A percentile compares a stretch with the other conserved stretches of the same genome.
phyloP scores from a whole-genome alignment of 2,329 filamentous ascomycete genomes.

The Venturia nashicola region DNA sequence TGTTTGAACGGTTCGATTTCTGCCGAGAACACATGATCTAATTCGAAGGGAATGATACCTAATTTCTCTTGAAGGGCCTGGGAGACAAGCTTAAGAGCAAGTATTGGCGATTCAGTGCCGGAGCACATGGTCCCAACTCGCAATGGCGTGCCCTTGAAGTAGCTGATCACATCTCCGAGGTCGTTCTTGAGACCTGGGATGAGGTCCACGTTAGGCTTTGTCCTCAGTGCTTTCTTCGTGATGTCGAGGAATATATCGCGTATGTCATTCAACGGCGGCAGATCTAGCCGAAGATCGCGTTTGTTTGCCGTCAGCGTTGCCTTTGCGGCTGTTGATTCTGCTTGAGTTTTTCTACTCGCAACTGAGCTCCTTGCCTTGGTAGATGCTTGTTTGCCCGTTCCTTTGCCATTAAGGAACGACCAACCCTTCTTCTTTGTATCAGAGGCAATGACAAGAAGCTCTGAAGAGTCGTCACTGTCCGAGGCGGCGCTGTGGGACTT shows the following conservation, averaged over 20 bases:
- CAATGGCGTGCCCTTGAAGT: conserved; percentile 28
- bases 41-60: conserved; percentile 11
- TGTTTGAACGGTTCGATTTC: conserved; percentile 36
- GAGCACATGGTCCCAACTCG: conserved; percentile 63
- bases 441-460: too few relatives aligned
- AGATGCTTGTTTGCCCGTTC: too few relatives aligned
- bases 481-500: too few relatives aligned
- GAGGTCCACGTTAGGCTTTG: conserved; percentile 14
- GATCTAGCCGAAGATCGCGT: conserved; percentile 18
- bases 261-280: conserved; percentile 36
- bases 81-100: conserved; percentile 48
- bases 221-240: conserved; percentile 26
- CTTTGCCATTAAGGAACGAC: too few relatives aligned
- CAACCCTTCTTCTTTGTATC: too few relatives aligned
- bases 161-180: conserved; percentile 13
- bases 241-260: conserved; percentile 39
- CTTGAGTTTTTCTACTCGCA: too few relatives aligned
- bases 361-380: too few relatives aligned
- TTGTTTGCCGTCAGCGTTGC: neutral
- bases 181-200: too few relatives aligned
- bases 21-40: conserved; percentile 32
- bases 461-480: too few relatives aligned
- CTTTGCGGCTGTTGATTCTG: too few relatives aligned
- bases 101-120: conserved; percentile 62
- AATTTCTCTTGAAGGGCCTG: conserved; percentile 15